Base-by-base conservation (phyloP, 352 stramenopile genomes). In the Pythium aphanidermatum region DNA sequence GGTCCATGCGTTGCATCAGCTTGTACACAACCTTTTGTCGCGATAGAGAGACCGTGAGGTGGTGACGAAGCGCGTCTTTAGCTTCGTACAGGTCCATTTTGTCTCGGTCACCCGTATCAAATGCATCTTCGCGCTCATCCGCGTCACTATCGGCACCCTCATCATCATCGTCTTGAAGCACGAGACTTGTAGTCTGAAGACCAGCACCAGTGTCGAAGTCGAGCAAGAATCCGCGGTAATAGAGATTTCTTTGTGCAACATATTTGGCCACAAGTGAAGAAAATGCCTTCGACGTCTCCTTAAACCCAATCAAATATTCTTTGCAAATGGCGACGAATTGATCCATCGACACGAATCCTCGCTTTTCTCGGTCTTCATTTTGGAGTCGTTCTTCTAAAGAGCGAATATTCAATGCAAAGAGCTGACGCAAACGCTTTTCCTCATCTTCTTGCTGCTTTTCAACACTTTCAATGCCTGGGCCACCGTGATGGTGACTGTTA, bases 211-310 rank as follows among this genome's bases (percentile, higher is more conserved):
- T 52, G 27, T 89, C 72, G 37, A 82, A 73, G 31, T 89, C 72
- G 17, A 89, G 57, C 11, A 89, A 51, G 36, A 89, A 72, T 0
- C 74, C 77, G 4, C 77, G 74, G 40, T 86, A 89, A 60, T 83
- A 80, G 20, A 86, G 73, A 33, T 81, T 57, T 19, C 61, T 58
- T 21, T 74, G 70, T 4, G 71, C 59, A 11, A 82, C 50, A 51
- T 86, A 86, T 37, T 72, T 49, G 61, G 54, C 31, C 24, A 82
- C 66, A 23, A 83, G 56, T 24, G 59, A 58, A 0, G 51, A 36
- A 12, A 55, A 70, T 2, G 58, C 71, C 21, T 51, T 50, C 19
- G 53, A 51, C 9, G 51, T 67, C 21, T 82, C 68, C 39, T 67
- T 45, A 27, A 63, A 72, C 42, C 45, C 42, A n/a, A 43, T 63